These are phyloP conservation scores for Penicillium sp. DNA, from an alignment of 2,329 filamentous ascomycete species.

Conservation along the genomic window DNA sequence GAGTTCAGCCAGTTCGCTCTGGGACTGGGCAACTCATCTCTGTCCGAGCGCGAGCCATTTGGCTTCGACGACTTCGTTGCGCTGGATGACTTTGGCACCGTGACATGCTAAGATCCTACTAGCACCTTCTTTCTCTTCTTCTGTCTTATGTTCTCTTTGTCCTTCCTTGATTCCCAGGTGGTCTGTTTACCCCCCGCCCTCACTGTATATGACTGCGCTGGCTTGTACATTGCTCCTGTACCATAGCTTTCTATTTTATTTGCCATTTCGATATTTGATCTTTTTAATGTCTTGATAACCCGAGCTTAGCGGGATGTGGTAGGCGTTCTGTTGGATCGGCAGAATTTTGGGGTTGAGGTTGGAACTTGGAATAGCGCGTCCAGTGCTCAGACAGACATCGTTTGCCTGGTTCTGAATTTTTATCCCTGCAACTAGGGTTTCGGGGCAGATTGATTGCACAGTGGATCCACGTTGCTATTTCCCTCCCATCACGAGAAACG, in stretches of 20 bases:
- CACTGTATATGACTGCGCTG: constrained; percentile 19
- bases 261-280: constrained; percentile 19
- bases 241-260: constrained; percentile 34
- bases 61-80: constrained; percentile 39
- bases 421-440: background rate
- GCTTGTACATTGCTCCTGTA: constrained; percentile 26
- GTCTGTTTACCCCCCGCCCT: constrained; percentile 1
- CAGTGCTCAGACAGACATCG: background rate
- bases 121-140: background rate
- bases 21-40: constrained; percentile 29
- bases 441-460: background rate
- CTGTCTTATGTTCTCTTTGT: constrained; percentile 19
- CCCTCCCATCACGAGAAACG: constrained; percentile 12
- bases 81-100: constrained; percentile 37
- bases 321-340: constrained; percentile 6
- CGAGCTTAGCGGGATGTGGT: no score
- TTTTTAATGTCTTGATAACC: background rate
- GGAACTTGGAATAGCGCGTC: background rate
- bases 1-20: constrained; percentile 41
- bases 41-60: constrained; percentile 31
- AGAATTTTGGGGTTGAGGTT: background rate
- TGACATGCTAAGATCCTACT: constrained; percentile 25
- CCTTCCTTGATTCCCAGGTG: constrained; percentile 22
- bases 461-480: constrained; percentile 9
- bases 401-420: background rate